Conservation (phyloP, 2,329 filamentous ascomycete species). For the Dactylonectria estremocensis region DNA sequence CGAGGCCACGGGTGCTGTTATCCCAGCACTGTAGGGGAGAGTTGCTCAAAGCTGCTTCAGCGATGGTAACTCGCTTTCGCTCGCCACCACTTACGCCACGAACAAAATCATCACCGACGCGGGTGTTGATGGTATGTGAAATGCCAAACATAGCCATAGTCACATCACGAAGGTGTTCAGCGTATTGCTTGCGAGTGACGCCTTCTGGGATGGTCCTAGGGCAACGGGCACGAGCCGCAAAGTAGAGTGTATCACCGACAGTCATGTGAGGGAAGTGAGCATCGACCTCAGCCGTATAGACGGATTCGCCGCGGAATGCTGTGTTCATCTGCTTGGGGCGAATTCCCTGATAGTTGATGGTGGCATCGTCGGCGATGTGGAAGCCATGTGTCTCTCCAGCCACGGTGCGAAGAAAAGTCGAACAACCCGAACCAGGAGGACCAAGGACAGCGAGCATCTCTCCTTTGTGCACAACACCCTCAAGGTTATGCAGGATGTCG, state of each 20-base stretch:
- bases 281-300: conserved; percentile 86
- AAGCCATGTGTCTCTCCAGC: not conserved
- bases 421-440: conserved; percentile 46
- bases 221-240: conserved; percentile 77
- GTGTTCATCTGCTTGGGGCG: not conserved
- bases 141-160: conserved; percentile 80
- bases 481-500: conserved; percentile 66
- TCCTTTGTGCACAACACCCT: conserved; percentile 67
- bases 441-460: conserved; percentile 73
- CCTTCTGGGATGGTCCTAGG: conserved; percentile 71
- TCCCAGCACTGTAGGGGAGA: conserved; percentile 77
- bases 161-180: conserved; percentile 74
- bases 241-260: conserved; percentile 81
- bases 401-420: not conserved
- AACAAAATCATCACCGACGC: conserved; percentile 77
- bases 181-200: conserved; percentile 64
- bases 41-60: conserved; percentile 47
- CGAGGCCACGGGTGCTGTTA: conserved; percentile 74
- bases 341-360: conserved; percentile 3
- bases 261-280: conserved; percentile 81
- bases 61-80: conserved; percentile 55
- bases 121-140: conserved; percentile 76
- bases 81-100: conserved; percentile 68
- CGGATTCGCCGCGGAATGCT: conserved; percentile 76
- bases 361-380: not conserved